phyloP scores from a whole-genome alignment of 164 flowering plant species.

The Annona cherimola region DNA sequence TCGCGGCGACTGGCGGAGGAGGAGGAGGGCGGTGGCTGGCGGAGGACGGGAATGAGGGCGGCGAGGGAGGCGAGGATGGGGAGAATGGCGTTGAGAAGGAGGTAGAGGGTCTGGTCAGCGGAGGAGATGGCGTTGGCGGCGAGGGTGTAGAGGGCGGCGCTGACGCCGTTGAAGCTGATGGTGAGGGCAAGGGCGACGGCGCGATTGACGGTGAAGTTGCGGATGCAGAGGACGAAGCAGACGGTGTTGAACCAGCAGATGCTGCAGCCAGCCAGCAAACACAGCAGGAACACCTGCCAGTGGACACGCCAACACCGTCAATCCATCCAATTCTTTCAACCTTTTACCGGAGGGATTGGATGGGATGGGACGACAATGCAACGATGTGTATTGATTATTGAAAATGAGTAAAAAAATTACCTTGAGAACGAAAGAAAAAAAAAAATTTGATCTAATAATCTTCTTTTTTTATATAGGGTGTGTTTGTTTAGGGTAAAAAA shows the following conservation, averaged over 20 bases:
- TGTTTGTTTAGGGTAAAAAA: too few relatives aligned
- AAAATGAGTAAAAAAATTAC: too few relatives aligned
- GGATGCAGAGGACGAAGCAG: constrained; percentile 75
- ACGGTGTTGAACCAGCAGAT: constrained; percentile 98
- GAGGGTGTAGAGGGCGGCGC: constrained; percentile 79
- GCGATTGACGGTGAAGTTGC: constrained; percentile 57
- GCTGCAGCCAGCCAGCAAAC: constrained; percentile 83
- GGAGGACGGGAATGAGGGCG: constrained; percentile 59
- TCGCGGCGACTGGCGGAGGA: constrained; percentile 46
- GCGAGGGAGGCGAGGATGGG: constrained; percentile 54
- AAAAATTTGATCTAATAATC: neutral
- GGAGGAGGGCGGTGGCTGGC: constrained; percentile 56
- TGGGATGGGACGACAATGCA: too few relatives aligned
- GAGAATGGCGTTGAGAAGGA: constrained; percentile 60
- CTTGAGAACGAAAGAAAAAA: neutral
- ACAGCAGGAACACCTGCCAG: constrained; percentile 64
- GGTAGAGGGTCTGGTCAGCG: constrained; percentile 42
- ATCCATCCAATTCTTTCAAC: too few relatives aligned
- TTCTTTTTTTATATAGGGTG: too few relatives aligned
- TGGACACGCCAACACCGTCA: neutral
- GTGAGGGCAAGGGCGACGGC: constrained; percentile 77
- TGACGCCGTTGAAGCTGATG: constrained; percentile 82
- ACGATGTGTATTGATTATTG: too few relatives aligned
- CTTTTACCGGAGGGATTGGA: too few relatives aligned
- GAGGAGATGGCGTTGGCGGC: constrained; percentile 55